Base-by-base conservation (phyloP, 345 rosid species). In the Chamaenerion angustifolium region DNA sequence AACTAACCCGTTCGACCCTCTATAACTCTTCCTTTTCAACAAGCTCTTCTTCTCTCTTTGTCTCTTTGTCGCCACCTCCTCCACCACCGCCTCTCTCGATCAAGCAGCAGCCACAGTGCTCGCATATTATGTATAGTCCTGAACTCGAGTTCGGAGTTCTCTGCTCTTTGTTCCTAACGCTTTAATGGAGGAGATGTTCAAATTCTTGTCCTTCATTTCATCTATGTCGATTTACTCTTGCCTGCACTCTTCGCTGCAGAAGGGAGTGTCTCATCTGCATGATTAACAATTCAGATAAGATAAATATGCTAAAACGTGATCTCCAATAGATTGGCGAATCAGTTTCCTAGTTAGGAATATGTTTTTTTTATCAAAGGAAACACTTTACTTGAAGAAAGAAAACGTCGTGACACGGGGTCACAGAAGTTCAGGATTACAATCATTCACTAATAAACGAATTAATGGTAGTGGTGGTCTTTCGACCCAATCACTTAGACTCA, bases 251-350 rank as follows among this genome's bases (percentile, higher is more conserved):
- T 56, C 56, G 51, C 61, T 62, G 42, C 67, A 73, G 40, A 73
- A 73, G 1, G 78, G 70, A 0, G 75, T 66, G 49, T 73, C 64
- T 42, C 78, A 75, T 58, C 78, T 73, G 70, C 66, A 66, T 8
- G 12, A 53, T 40, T 12, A 19, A 35, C 16, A 46, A 48, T n/a
- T 42, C 31, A 50, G 56, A 56, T 41, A 47, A 48, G 48, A 45
- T 42, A 52, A 44, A 23, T 57, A 11, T 9, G 9, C 12, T 11
- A n/a, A 40, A 52, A 19, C 3, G 8, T 0, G 7, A 10, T 16
- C 12, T 40, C 13, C n/a, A 50, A 21, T 1, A 13, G 17, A 10
- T 12, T 42, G 5, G 13, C 41, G 10, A 50, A 50, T 27, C 49
- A 12, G 14, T 16, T 15, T 46, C 16, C 10, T 16, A 46, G 15